A percentile compares a stretch with the other conserved stretches of the same genome.
Conservation (phyloP, 1,139 yeast genomes). For the Hansenula anomala region DNA sequence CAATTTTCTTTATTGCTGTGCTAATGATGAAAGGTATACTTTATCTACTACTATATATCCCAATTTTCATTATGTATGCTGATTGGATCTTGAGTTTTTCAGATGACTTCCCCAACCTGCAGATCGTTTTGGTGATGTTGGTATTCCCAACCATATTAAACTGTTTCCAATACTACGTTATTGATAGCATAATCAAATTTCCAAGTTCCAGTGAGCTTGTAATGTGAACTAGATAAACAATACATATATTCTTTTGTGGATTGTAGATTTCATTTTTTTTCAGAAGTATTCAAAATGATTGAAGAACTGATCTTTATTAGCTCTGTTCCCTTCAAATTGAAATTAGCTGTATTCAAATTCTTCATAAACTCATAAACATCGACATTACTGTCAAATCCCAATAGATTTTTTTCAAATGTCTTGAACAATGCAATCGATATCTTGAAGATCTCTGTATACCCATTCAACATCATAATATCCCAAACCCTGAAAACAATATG, state of each 20-base stretch:
- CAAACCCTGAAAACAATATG: slow-evolving; percentile 50
- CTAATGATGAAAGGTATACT: slow-evolving; percentile 51
- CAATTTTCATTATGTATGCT: slow-evolving; percentile 51
- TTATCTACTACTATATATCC: slow-evolving; percentile 54
- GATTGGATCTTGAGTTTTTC: slow-evolving; percentile 71
- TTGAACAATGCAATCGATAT: slow-evolving; percentile 39
- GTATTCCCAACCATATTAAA: slow-evolving; percentile 77
- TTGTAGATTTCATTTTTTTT: background rate
- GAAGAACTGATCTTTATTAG: slow-evolving; percentile 8
- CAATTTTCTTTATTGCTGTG: slow-evolving; percentile 58
- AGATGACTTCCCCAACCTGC: slow-evolving; percentile 72
- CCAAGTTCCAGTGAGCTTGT: too few relatives aligned
- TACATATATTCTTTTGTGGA: background rate
- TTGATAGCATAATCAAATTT: slow-evolving; percentile 81
- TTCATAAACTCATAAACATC: slow-evolving; percentile 42
- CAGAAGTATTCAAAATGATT: background rate
- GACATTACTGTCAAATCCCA: slow-evolving; percentile 29
- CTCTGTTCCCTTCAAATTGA: slow-evolving; percentile 20
- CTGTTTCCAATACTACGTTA: slow-evolving; percentile 77
- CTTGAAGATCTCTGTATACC: slow-evolving; percentile 31
- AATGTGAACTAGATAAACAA: too few relatives aligned
- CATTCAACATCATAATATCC: slow-evolving; percentile 43
- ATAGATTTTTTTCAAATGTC: slow-evolving; percentile 32
- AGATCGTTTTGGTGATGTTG: slow-evolving; percentile 82
- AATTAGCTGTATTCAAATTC: slow-evolving; percentile 27